Evolutionary conservation across 306 rosid species (phyloP), one percentile per base, ranked within the genome.

Genomic region (Rubus idaeus): DNA sequence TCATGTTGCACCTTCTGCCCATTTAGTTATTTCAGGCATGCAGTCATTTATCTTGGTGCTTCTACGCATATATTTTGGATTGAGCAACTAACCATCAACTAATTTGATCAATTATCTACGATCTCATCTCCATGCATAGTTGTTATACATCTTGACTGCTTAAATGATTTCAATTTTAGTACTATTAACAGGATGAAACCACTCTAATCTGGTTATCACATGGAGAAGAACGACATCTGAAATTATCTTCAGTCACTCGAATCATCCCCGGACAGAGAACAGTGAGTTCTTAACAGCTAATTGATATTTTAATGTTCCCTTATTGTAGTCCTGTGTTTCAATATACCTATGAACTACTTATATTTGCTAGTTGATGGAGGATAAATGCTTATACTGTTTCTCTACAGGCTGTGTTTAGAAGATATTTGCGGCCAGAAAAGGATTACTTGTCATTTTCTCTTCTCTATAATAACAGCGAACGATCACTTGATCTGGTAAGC

Each of bases 251-350:
- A 0, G 82, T 95, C 80, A 76, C 84, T 18, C 85, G 87, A 76
- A 90, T 95, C 74, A 79, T 84, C 75, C 86, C 93, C 6, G 98
- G 97, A 83, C 98, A 95, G 68, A 92, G 98, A 95, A 95, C 97
- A 18, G 98, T 95, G 82, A 89, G 98, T 88, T 70, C 17, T 51
- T 61, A 50, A 63, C 49, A 47, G 71, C 60, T 55, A 70, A 40
- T 41, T 55, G 23, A 60, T 73, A 47, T 63, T 21, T 44, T 42
- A 56, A 49, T 66, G 41, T 75, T 11, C 35, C 17, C 49, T 35
- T 52, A 73, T 16, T 26, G 10, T 47, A 41, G 13, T 39, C 41
- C 14, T 62, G 47, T 58, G 41, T 68, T 50, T 51, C 21, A 55
- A 20, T 10, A 61, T 60, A 47, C 6, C 23, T 14, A 16, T 52